Base-by-base conservation (phyloP, 129 eudicot species). In the Chrysanthemum lavandulifolium region DNA sequence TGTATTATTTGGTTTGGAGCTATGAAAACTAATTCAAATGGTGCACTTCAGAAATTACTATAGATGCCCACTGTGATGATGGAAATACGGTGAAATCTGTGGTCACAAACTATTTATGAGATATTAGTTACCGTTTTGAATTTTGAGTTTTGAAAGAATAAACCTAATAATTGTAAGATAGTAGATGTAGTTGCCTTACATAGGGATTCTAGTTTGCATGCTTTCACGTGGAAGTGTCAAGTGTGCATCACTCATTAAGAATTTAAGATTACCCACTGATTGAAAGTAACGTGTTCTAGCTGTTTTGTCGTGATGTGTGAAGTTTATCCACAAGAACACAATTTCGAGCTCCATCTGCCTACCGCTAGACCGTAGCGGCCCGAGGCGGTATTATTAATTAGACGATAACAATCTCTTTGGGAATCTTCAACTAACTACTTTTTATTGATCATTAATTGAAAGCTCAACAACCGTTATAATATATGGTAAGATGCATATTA, bases 371-470 rank as follows among this genome's bases (percentile, higher is more conserved):
- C 18, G 3, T 53, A 13, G 58, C n/a, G 0, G 58, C 18, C 18
- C 18, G 19, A n/a, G 47, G 47, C 54, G 56, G 54, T 19, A 52
- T 25, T 62, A 23, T 10, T 67, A 33, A 75, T 67, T 66, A 50
- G 31, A 40, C 47, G 52, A 76, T 23, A 50, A 61, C 56, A 76
- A 19, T 69, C 2, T n/a, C 71, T 77, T 77, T 33, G 54, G 62
- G 53, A 69, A 19, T 19, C 7, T 59, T 8, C 36, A 19, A 5
- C 31, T 13, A 75, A 16, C 23, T 65, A 18, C 47, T 31, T 18
- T 15, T 36, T 40, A 56, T 21, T 56, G 67, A 75, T 45, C 53
- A 56, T 67, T 18, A 33, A 51, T 62, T 57, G 14, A 49, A 40
- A 77, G 19, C 56, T 61, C 49, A 51, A 47, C 3, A 47, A 67